Conservation (phyloP, 768 basidiomycete species). For the Crucibulum laeve region DNA sequence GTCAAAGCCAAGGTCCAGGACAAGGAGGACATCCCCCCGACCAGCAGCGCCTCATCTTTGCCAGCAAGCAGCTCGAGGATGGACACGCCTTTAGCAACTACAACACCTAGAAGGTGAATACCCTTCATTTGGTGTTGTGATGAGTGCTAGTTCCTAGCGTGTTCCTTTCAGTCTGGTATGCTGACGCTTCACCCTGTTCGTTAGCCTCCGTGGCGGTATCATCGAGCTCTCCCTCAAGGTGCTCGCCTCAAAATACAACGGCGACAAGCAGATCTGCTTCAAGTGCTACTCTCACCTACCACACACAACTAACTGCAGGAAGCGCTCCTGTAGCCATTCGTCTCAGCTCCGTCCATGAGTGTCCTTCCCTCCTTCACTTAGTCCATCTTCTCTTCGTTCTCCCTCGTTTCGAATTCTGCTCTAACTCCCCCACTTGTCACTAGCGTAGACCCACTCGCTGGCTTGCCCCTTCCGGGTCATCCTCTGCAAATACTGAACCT, state of each 20-base stretch:
- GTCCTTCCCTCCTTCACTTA: neutral
- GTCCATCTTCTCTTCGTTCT: no score
- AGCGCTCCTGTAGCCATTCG: slow-evolving; percentile 88
- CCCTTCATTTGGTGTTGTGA: slow-evolving; percentile 96
- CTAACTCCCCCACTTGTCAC: neutral
- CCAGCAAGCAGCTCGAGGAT: slow-evolving; percentile 98
- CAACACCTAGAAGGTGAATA: slow-evolving; percentile 98
- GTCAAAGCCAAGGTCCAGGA: slow-evolving; percentile 75
- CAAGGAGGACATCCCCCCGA: slow-evolving; percentile 84
- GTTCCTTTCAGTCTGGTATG: neutral
- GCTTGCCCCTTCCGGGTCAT: neutral
- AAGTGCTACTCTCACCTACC: slow-evolving; percentile 99
- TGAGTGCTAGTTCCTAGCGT: slow-evolving; percentile 26
- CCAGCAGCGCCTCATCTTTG: slow-evolving; percentile 93
- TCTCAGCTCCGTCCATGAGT: slow-evolving; percentile 68
- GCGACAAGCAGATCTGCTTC: slow-evolving; percentile 99
- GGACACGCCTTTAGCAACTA: slow-evolving; percentile 95
- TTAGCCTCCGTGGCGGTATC: slow-evolving; percentile 95
- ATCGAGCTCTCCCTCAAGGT: slow-evolving; percentile 99
- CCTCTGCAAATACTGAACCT: no score
- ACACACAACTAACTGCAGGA: slow-evolving; percentile 99
- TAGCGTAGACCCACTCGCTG: neutral
- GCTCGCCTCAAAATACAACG: slow-evolving; percentile 96
- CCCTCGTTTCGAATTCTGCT: neutral
- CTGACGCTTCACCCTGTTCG: neutral